These are phyloP conservation scores for Hymenoscyphus fructigenus DNA, from an alignment of 2,329 filamentous ascomycete species.

Conservation along the genomic window DNA sequence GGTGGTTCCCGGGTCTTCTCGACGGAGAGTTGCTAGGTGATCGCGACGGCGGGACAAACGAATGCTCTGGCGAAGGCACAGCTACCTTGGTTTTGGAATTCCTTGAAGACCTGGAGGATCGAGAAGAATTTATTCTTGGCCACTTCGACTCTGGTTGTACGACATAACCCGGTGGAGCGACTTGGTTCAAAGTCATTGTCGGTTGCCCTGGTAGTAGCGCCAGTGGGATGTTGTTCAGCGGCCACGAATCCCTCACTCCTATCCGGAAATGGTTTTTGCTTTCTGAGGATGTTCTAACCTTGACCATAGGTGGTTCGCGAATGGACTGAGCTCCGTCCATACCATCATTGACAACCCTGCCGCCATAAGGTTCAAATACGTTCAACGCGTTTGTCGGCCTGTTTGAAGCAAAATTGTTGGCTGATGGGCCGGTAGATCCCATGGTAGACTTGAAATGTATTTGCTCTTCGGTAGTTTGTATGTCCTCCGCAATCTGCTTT, in stretches of 20 bases:
- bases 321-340: constrained; percentile 13
- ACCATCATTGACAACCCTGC: constrained; percentile 6
- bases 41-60: not conserved
- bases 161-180: constrained; percentile 32
- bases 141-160: constrained; percentile 22
- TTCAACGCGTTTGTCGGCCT: constrained; percentile 17
- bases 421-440: constrained; percentile 16
- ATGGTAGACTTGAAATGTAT: constrained; percentile 31
- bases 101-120: constrained; percentile 8
- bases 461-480: constrained; percentile 11
- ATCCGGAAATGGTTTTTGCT: constrained; percentile 18
- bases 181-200: constrained; percentile 25
- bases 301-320: constrained; percentile 17
- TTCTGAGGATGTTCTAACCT: constrained; percentile 18
- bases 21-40: not conserved
- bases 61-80: constrained; percentile 3
- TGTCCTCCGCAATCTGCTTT: constrained; percentile 6
- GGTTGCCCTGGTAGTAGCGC: constrained; percentile 20
- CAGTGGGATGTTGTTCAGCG: constrained; percentile 24
- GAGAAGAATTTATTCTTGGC: constrained; percentile 18
- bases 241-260: constrained; percentile 33
- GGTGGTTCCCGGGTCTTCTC: constrained; percentile 3
- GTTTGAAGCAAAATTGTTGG: constrained; percentile 11
- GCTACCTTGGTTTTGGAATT: constrained; percentile 7
- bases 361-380: not conserved